A percentile compares a stretch with the other conserved stretches of the same genome.
phyloP scores from a whole-genome alignment of 2,329 filamentous ascomycete species.

The Ceratocystiopsis minuta region DNA sequence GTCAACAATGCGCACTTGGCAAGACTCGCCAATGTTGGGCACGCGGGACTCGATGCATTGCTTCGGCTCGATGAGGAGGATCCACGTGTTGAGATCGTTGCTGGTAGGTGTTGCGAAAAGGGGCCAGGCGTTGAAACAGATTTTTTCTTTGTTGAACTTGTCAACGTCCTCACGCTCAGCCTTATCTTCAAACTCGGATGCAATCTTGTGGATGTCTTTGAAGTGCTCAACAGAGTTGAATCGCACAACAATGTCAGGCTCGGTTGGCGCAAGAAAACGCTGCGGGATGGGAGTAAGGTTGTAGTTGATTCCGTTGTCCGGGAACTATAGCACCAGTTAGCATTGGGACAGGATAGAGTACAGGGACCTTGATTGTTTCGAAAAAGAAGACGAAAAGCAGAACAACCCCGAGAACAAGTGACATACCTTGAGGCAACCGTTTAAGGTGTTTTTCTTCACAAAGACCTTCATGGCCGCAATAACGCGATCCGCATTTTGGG shows the following conservation, averaged over 20 bases:
- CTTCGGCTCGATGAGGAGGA: conserved; percentile 6
- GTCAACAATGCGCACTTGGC: conserved; percentile 4
- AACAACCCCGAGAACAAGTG: no score
- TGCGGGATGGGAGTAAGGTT: neutral
- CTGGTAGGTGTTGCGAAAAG: conserved; percentile 1
- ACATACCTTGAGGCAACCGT: conserved; percentile 3
- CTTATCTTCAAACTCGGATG: conserved; percentile 6
- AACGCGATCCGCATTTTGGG: neutral
- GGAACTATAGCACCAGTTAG: neutral
- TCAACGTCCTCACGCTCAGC: conserved; percentile 13
- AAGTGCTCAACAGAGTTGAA: conserved; percentile 8
- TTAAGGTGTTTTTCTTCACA: neutral
- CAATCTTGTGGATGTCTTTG: conserved; percentile 4
- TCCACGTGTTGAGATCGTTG: conserved; percentile 6
- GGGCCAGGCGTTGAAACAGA: conserved; percentile 7
- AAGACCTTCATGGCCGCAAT: conserved; percentile 1
- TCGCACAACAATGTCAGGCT: neutral
- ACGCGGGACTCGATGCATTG: neutral
- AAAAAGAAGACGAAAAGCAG: neutral
- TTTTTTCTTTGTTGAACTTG: conserved; percentile 18
- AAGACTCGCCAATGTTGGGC: conserved; percentile 7
- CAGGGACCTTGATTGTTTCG: no score
- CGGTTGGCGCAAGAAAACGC: neutral
- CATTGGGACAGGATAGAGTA: no score
- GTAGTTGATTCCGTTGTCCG: neutral